These are phyloP conservation scores for Chrysoporthe austroafricana DNA, from an alignment of 2,329 filamentous ascomycete species.

Conservation along the genomic window DNA sequence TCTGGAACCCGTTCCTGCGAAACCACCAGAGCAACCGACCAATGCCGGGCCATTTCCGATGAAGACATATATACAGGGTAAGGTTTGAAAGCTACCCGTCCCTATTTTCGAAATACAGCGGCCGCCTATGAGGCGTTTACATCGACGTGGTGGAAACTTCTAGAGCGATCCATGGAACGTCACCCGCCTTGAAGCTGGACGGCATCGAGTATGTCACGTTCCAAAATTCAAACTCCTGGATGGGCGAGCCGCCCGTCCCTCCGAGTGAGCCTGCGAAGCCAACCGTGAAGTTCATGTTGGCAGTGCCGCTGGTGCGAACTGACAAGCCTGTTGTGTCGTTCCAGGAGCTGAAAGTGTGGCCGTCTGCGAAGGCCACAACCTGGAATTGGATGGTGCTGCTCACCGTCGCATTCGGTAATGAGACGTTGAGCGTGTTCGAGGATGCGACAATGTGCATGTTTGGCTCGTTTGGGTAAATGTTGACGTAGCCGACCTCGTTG, in stretches of 20 bases:
- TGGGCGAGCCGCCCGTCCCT: constrained; percentile 34
- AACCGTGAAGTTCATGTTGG: constrained; percentile 43
- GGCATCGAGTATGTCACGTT: constrained; percentile 49
- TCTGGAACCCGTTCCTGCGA: too few species aligned
- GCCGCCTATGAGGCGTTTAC: neutral
- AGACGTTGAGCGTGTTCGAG: constrained; percentile 49
- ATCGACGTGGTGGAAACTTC: neutral
- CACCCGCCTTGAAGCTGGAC: constrained; percentile 30
- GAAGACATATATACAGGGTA: too few species aligned
- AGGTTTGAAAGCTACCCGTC: too few species aligned
- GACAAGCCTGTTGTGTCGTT: constrained; percentile 51
- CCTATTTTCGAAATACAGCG: too few species aligned
- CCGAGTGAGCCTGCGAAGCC: constrained; percentile 47
- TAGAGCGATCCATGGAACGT: neutral
- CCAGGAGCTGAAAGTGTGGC: constrained; percentile 49
- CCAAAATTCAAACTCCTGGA: constrained; percentile 50
- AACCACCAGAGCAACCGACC: too few species aligned
- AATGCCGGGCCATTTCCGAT: too few species aligned
- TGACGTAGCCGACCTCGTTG: constrained; percentile 7
- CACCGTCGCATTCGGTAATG: constrained; percentile 56
- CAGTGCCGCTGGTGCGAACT: constrained; percentile 49
- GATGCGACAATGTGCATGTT: constrained; percentile 46
- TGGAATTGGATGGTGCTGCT: constrained; percentile 54
- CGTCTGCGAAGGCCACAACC: constrained; percentile 50
- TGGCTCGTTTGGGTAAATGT: constrained; percentile 41